phyloP scores from a whole-genome alignment of 2,329 filamentous ascomycete species.

The Beauveria asiatica region DNA sequence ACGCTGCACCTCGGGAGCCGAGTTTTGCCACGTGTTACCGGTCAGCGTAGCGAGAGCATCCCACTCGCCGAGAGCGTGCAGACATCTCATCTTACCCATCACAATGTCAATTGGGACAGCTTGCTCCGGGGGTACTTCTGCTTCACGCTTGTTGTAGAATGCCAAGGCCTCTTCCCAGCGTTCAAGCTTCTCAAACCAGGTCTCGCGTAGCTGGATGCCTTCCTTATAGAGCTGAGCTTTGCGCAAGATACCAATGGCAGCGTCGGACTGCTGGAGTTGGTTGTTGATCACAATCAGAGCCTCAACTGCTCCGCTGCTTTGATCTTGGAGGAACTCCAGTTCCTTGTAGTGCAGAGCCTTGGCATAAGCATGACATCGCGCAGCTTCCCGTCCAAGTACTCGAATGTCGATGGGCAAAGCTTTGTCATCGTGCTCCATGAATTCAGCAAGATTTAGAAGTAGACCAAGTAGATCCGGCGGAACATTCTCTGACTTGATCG shows the following conservation, averaged over 20 bases:
- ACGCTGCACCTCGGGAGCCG: constrained; percentile 76
- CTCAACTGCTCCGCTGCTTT: constrained; percentile 90
- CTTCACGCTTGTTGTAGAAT: constrained; percentile 83
- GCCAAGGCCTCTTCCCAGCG: constrained; percentile 95
- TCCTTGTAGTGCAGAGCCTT: constrained; percentile 99
- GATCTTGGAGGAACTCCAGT: constrained; percentile 93
- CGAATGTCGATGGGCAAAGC: constrained; percentile 95
- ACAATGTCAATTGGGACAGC: constrained; percentile 77
- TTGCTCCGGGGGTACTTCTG: constrained; percentile 51
- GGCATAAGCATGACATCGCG: constrained; percentile 93
- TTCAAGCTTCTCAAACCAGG: constrained; percentile 97
- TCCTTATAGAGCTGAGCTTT: constrained; percentile 95
- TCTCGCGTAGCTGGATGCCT: constrained; percentile 87
- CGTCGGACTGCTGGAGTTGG: constrained; percentile 95
- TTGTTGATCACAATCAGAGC: constrained; percentile 99
- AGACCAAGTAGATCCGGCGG: constrained; percentile 92
- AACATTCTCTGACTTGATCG: constrained; percentile 90
- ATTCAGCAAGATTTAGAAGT: constrained; percentile 91
- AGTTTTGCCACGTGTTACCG: constrained; percentile 89
- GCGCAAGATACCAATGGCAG: constrained; percentile 91
- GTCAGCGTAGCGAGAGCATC: constrained; percentile 82
- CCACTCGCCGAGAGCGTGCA: constrained; percentile 97
- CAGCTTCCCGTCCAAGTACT: constrained; percentile 87
- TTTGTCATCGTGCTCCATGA: constrained; percentile 99
- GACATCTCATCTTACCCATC: constrained; percentile 98